Percentiles rank a stretch among this genome's conserved stretches.
These are phyloP conservation scores for Hygrophoropsis aurantiaca DNA, from an alignment of 768 basidiomycete genomes.

Conservation along the genomic window DNA sequence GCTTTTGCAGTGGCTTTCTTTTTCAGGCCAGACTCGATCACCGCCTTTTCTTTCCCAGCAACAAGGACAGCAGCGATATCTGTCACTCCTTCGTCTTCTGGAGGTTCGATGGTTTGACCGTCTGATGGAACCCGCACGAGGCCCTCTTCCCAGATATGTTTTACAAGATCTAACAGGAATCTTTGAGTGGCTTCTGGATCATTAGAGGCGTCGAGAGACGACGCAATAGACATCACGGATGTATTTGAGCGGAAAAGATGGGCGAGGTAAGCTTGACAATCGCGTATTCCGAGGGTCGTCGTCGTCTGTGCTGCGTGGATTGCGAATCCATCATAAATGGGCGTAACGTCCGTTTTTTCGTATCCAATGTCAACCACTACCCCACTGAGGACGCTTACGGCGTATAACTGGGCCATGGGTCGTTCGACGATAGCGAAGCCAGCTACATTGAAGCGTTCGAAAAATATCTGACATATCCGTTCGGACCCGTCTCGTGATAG, in stretches of 20 bases:
- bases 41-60: constrained; percentile 86
- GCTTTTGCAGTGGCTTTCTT: constrained; percentile 71
- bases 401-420: constrained; percentile 81
- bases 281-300: constrained; percentile 64
- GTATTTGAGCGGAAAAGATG: constrained; percentile 70
- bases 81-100: constrained; percentile 82
- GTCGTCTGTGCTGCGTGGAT: constrained; percentile 51
- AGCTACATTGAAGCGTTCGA: constrained; percentile 90
- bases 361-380: constrained; percentile 82
- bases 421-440: constrained; percentile 80
- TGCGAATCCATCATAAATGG: constrained; percentile 73
- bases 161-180: constrained; percentile 62
- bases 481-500: constrained; percentile 70
- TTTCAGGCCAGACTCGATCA: constrained; percentile 84
- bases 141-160: constrained; percentile 61
- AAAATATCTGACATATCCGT: constrained; percentile 79
- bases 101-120: constrained; percentile 60
- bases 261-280: constrained; percentile 78
- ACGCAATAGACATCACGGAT: constrained; percentile 55
- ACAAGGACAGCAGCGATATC: constrained; percentile 90
- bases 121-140: constrained; percentile 73
- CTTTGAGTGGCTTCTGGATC: constrained; percentile 47
- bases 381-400: constrained; percentile 68
- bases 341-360: constrained; percentile 73
- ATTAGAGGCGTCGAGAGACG: constrained; percentile 49